Base-by-base conservation (phyloP, 2,329 filamentous ascomycete genomes). In the Colletotrichum truncatum region DNA sequence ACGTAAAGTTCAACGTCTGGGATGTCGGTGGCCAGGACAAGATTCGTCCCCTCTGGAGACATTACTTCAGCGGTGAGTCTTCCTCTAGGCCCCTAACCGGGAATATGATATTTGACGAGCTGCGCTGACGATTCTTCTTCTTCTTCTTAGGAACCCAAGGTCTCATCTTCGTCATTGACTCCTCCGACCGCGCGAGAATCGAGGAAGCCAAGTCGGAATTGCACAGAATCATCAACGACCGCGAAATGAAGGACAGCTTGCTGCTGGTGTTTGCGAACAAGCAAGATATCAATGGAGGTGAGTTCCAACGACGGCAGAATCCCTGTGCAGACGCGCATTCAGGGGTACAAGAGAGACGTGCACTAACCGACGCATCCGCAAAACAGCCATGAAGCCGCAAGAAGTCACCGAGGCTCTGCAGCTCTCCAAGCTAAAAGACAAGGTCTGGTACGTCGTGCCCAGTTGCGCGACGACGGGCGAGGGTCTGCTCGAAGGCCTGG, bases 1-100 rank as follows among this genome's bases (percentile, higher is more conserved):
- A 98, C 80, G 94, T 98, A 82, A 97, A 98, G 82, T 98, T 98
- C 86, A 98, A 97, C 75, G 95, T 98, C 69, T 98, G 95, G 95
- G 95, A 98, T 84, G 95, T 98, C 66, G 95, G 95, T 81, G 95
- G 95, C 70, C 95, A 98, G 86, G 95, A 98, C 87, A 98, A 98
- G 90, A 98, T 98, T 76, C 89, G 95, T 71, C 95, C 95, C 69
- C 85, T 98, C 67, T 98, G 95, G 95, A 91, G 95, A 82, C 95
- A 98, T 85, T 98, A 98, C 85, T 98, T 97, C 78, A 92, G 89
- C 72, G 91, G 91, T 90, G 79, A 74, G 86, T 18, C 10, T 10
- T 14, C 64, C 66, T 34, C 34, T 14, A 12, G 9, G 38, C 48
- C 21, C 34, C 32, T 23, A 12, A 21, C 12, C 25, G 16, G 16